Evolutionary conservation across 2,329 filamentous ascomycete species (phyloP), one percentile per base, ranked within the genome.

Genomic region (Scedosporium apiospermum): DNA sequence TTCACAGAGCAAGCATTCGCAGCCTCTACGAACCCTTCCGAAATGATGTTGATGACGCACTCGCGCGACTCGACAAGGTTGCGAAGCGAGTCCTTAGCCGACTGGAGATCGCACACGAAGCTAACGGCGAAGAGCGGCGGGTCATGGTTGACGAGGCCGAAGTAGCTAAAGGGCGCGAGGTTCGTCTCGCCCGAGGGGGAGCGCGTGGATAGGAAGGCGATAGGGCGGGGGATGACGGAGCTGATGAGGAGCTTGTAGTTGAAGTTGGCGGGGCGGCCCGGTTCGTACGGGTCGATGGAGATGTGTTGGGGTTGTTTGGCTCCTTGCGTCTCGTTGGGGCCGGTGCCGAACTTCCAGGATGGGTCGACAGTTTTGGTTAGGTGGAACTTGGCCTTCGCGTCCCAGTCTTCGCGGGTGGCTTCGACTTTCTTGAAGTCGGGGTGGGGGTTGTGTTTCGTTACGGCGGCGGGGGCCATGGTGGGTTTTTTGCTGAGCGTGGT

Each of bases 171-270:
- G 0, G 92, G 93, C 0, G 93, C 91, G 2, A 97, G 81, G 75
- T 97, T 98, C 66, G 66, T 79, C 41, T 69, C 74, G 23, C 89
- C 90, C 69, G 92, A 88, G 3, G 74, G 68, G 23, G 78, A 78
- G 61, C 75, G 71, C 9, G 85, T 84, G 64, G 80, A 84, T 38
- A 87, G 71, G 72, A 88, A 83, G 61, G 82, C 85, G 70, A 97
- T 88, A 12, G 93, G 93, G 12, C 93, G 85, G 1, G 93, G 93
- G 16, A 92, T 82, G 67, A 97, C 85, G 66, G 85, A 86, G 18
- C 86, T 90, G 74, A 97, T 96, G 65, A 97, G 80, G 14, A 97
- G 83, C 76, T 96, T 96, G 83, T 98, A 97, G 81, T 97, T 97
- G 76, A 83, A 86, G 1, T 79, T 76, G 0, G 84, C 76, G 0